Evolutionary conservation across 2,329 filamentous ascomycete genomes (phyloP), one percentile per base, ranked within the genome.

Genomic region (Beauveria sp.): DNA sequence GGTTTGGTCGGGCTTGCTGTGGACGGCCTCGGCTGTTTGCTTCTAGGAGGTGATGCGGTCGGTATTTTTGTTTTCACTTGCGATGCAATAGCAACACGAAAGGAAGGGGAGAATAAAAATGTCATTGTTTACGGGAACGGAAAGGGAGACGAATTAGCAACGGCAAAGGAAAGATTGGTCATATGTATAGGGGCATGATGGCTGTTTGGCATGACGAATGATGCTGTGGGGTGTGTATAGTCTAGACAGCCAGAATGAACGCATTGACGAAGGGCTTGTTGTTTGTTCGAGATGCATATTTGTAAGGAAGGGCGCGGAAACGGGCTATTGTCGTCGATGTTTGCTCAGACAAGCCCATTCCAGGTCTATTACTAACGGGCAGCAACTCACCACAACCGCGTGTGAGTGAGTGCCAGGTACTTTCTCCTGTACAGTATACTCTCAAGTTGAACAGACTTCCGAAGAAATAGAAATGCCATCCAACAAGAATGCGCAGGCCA

Each of bases 231-330:
- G 12, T 31, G 60, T 62, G 60, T 62, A 62, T 58, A 62, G 60
- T 62, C 60, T 62, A 62, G 60, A 53, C 60, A 62, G 60, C 60
- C 60, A 53, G 26, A 62, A 62, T 62, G 60, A 52, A 62, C 54
- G 60, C 60, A 62, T 62, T 62, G 52, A 62, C 34, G 42, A 49
- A n/a, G 49, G 26, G 18, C 7, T 9, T 31, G 6, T 43, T 16
- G 6, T 43, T 16, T 26, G 45, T 24, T 46, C 18, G 14, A 22
- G 45, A 46, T 46, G 45, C 45, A 7, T 12, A 24, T 24, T 46
- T 3, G 34, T 38, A 16, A 10, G 7, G 18, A 43, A n/a, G 1
- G 34, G 34, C 34, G 34, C 12, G 14, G 14, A 6, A 38, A 34
- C 14, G 31, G 5, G 31, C 31, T 34, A 34, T 16, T 38, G 34